Evolutionary conservation across 208 protist genomes (phyloP).

Genomic region (Wallacemonas collosoma): DNA sequence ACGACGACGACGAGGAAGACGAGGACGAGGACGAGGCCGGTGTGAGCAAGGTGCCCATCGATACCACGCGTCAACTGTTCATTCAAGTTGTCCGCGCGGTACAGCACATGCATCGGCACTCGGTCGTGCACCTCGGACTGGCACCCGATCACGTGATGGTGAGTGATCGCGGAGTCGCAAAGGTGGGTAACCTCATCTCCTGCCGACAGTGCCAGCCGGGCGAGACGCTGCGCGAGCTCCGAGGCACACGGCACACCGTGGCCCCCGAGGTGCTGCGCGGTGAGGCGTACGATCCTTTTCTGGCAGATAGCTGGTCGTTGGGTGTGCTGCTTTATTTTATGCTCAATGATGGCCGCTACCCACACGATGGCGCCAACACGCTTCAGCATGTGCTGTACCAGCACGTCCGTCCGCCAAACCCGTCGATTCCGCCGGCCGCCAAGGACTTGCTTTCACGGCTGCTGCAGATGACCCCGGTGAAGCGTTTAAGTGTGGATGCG

Average conservation of each 20-base stretch:
- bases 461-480: slow-evolving; percentile 52
- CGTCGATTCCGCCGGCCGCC: slow-evolving; percentile 44
- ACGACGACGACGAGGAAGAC: neutral
- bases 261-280: slow-evolving; percentile 78
- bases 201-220: slow-evolving; percentile 60
- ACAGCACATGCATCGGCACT: slow-evolving; percentile 70
- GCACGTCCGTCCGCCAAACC: slow-evolving; percentile 50
- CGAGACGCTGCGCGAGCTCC: slow-evolving; percentile 50
- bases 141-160: slow-evolving; percentile 88
- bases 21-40: neutral
- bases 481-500: slow-evolving; percentile 64
- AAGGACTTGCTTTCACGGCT: slow-evolving; percentile 60
- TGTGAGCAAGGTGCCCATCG: slow-evolving; percentile 1
- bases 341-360: slow-evolving; percentile 83
- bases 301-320: slow-evolving; percentile 81
- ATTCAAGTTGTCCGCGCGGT: slow-evolving; percentile 74
- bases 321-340: slow-evolving; percentile 89
- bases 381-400: slow-evolving; percentile 80
- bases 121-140: slow-evolving; percentile 79
- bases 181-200: slow-evolving; percentile 77
- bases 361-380: slow-evolving; percentile 88
- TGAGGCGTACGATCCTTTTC: slow-evolving; percentile 73
- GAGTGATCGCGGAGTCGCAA: slow-evolving; percentile 57
- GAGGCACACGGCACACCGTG: slow-evolving; percentile 85
- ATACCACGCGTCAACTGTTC: slow-evolving; percentile 45